Evolutionary conservation across 345 rosid genomes (phyloP), one percentile per base, ranked within the genome.

Genomic region (Brassica incana): DNA sequence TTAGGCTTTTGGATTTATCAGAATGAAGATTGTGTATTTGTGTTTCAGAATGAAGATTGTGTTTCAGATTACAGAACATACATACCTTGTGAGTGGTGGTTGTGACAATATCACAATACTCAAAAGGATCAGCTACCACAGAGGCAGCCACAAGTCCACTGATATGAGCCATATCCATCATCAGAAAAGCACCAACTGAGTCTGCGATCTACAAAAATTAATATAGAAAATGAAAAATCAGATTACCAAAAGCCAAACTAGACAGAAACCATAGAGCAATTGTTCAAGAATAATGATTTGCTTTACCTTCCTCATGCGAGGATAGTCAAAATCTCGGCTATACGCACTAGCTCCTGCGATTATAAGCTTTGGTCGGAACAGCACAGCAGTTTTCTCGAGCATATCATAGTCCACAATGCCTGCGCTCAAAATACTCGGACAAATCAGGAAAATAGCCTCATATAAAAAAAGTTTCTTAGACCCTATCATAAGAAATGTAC

Each of bases 141-240:
- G 98, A 89, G 66, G 97, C 96, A 81, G 97, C 95, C 84, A 91
- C 97, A 80, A 95, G 97, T 52, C 99, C 98, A 61, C 99, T 91
- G 60, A 91, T 88, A 68, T 95, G 97, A 85, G 99, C 98, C 99
- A 95, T 95, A 84, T 95, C 99, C 97, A 92, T 91, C 98, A 92
- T 95, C 45, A 95, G 97, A 80, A 95, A 95, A 64, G 97, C 95
- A 78, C 96, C 96, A 65, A 92, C 92, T 77, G 87, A 83, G 88
- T 95, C 97, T 15, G 98, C 95, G 18, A 95, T 92, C 99, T 95
- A 82, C 76, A 52, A 71, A 84, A 20, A 59, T 48, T 29, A 69
- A 83, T 8, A 85, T 59, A 35, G 65, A 72, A 78, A 56, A 20
- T n/a, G 4, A 16, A 54, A 15, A 8, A 52, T 75, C 75, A 83